phyloP scores from a whole-genome alignment of 148 eudicot genomes.

The Nepenthes mirabilis region DNA sequence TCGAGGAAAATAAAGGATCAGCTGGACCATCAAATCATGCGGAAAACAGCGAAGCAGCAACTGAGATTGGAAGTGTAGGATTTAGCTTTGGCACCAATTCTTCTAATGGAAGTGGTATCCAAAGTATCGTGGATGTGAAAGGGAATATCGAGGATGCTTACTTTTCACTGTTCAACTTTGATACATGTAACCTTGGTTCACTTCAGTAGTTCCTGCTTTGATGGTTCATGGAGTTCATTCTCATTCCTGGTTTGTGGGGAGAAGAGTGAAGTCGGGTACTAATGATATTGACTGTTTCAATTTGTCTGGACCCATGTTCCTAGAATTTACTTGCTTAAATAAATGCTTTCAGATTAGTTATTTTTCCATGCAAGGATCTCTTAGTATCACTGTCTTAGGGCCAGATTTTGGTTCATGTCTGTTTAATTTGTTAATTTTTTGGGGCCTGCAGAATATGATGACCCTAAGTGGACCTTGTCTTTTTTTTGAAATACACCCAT shows the following conservation, averaged over 20 bases:
- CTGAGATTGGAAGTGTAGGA: constrained; percentile 10
- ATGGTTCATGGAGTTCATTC: constrained; percentile 63
- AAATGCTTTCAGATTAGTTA: constrained; percentile 9
- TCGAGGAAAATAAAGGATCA: constrained; percentile 27
- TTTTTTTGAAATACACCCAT: too few species aligned
- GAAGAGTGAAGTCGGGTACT: constrained; percentile 34
- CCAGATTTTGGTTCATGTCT: too few species aligned
- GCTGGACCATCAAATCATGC: constrained; percentile 15
- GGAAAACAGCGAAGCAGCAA: constrained; percentile 18
- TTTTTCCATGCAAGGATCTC: constrained; percentile 4
- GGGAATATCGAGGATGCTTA: constrained; percentile 37
- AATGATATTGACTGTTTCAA: constrained; percentile 25
- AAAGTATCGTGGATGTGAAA: constrained; percentile 27
- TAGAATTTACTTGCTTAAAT: constrained; percentile 23
- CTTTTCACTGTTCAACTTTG: constrained; percentile 63
- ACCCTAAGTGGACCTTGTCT: too few species aligned
- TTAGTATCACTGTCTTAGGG: background rate
- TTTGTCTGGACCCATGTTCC: constrained; percentile 15
- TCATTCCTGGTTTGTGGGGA: constrained; percentile 49
- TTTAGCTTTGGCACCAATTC: constrained; percentile 13
- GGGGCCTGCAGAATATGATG: too few species aligned
- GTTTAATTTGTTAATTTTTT: too few species aligned
- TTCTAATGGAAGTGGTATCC: constrained; percentile 3
- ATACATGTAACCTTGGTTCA: constrained; percentile 34
- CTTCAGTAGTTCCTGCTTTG: constrained; percentile 62